phyloP scores from a whole-genome alignment of 805 yeast genomes.

The Starmerella geochares region DNA sequence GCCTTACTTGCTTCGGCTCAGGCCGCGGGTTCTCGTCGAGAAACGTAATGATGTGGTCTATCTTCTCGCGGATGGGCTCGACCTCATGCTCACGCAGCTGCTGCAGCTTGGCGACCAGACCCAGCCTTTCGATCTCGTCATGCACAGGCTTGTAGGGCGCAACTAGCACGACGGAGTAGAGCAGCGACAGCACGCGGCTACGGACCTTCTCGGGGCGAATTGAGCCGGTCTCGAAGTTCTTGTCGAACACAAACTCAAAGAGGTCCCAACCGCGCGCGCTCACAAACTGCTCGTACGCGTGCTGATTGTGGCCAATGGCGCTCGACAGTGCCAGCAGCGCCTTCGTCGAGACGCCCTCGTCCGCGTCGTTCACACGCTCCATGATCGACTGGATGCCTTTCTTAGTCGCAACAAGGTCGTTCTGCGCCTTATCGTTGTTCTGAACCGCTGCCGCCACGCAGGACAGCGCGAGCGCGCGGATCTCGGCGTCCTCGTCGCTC shows the following conservation, averaged over 20 bases:
- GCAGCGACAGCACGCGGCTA: constrained; percentile 20
- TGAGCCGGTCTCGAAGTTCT: constrained; percentile 9
- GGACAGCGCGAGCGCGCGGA: constrained; percentile 56
- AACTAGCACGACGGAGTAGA: constrained; percentile 15
- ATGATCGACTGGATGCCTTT: constrained; percentile 29
- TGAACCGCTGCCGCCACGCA: constrained; percentile 87
- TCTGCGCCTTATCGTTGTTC: constrained; percentile 70
- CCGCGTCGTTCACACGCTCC: constrained; percentile 24
- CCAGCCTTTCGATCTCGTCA: constrained; percentile 12
- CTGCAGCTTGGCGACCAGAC: constrained; percentile 5
- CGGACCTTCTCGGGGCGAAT: constrained; percentile 9
- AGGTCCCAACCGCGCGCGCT: constrained; percentile 53
- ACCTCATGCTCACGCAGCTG: constrained; percentile 1
- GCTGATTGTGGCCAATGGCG: constrained; percentile 55
- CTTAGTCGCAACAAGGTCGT: constrained; percentile 38
- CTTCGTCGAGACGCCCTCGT: constrained; percentile 42
- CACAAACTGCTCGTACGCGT: constrained; percentile 48
- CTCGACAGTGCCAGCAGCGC: constrained; percentile 71
- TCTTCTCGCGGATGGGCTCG: constrained; percentile 14
- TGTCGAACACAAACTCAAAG: constrained; percentile 31
- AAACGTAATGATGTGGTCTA: constrained; percentile 11
- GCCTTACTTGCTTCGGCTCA: constrained; percentile 6
- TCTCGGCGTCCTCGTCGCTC: constrained; percentile 35
- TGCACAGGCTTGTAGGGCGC: constrained; percentile 15
- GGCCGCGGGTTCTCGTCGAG: constrained; percentile 13